These are phyloP conservation scores for Penicillium bialowiezense DNA, from an alignment of 495 filamentous ascomycete genomes.

Conservation along the genomic window DNA sequence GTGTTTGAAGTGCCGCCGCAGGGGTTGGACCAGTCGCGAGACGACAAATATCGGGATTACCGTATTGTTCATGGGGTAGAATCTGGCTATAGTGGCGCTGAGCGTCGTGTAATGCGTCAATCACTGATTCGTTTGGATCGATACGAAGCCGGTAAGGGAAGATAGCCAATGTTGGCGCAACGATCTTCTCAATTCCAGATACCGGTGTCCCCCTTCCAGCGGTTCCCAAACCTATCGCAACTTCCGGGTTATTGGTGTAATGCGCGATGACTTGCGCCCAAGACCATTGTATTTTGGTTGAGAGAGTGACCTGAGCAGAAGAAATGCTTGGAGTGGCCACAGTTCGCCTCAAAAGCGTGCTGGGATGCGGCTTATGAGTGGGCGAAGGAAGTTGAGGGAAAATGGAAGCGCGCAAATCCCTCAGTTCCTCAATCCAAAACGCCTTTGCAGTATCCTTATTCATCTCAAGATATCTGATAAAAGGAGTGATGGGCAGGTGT, in stretches of 20 bases:
- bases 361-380: neutral
- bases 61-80: neutral
- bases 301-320: neutral
- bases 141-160: slow-evolving; percentile 2
- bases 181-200: neutral
- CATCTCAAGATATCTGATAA: neutral
- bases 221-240: neutral
- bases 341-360: neutral
- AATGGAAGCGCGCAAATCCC: neutral
- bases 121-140: neutral
- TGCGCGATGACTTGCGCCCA: neutral
- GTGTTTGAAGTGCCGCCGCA: neutral
- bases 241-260: neutral
- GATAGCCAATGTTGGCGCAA: slow-evolving; percentile 3
- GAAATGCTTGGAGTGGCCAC: neutral
- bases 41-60: neutral
- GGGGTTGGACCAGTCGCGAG: neutral
- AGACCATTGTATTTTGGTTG: neutral
- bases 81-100: neutral
- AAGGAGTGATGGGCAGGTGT: neutral
- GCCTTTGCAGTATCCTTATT: neutral
- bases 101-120: neutral
- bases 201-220: neutral
- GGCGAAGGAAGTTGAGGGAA: neutral
- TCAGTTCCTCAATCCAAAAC: neutral